Conservation (phyloP, 2,329 filamentous ascomycete species). For the Tolypocladium nubicola region DNA sequence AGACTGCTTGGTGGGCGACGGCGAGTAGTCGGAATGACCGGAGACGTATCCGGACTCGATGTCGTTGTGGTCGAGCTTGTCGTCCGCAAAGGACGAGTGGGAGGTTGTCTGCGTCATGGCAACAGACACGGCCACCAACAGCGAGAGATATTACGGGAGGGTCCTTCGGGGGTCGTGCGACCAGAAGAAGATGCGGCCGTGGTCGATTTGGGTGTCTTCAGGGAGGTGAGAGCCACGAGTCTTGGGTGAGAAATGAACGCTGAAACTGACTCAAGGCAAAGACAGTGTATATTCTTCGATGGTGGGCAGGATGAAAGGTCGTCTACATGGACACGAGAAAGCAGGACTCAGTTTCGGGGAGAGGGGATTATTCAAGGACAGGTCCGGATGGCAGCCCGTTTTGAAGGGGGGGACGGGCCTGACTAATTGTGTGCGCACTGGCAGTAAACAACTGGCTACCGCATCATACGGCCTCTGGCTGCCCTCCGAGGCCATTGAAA, state of each 20-base stretch:
- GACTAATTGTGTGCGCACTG: not conserved
- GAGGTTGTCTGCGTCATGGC: constrained; percentile 24
- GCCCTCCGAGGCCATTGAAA: not conserved
- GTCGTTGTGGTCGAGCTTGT: constrained; percentile 32
- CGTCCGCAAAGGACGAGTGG: constrained; percentile 25
- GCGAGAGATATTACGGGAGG: not conserved
- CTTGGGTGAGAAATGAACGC: not conserved
- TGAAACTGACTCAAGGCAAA: not conserved
- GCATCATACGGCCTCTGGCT: not conserved
- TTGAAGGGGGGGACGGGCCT: not conserved
- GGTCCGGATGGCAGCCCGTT: not conserved
- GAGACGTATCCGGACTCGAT: constrained; percentile 79
- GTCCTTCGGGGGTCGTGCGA: not conserved
- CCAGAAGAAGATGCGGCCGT: not conserved
- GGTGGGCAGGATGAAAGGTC: not conserved
- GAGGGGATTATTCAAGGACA: not conserved
- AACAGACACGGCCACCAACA: not conserved
- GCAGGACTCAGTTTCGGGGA: not conserved
- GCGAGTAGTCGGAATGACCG: constrained; percentile 28
- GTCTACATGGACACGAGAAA: not conserved
- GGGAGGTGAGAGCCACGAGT: not conserved
- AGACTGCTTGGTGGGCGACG: constrained; percentile 19
- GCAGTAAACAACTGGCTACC: not conserved
- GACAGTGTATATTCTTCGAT: not conserved
- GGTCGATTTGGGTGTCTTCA: not conserved